Evolutionary conservation across 2,329 filamentous ascomycete species (phyloP), one percentile per base, ranked within the genome.

Genomic region (Aspergillus tamarii): DNA sequence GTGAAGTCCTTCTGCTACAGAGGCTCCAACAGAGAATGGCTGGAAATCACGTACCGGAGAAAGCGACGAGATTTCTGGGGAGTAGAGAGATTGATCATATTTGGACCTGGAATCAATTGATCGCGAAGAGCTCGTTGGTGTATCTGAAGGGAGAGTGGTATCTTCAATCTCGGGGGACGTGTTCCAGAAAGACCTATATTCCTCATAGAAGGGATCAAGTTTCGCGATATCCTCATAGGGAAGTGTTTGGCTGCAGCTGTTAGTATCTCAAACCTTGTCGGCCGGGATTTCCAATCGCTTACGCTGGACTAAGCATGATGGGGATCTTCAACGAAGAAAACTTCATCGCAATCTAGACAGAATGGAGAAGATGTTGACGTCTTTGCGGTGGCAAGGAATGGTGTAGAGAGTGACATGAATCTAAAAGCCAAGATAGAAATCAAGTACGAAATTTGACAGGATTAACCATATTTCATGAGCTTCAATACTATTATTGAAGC

Each of bases 261-360:
- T 63, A 65, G 69, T 59, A 59, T 54, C 16, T 48, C 8, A 28
- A n/a, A 14, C 14, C 8, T n/a, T 30, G 56, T 28, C 19, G 7
- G 45, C 36, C 6, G 48, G 12, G 23, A 16, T 19, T 34, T n/a
- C 11, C 46, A 12, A 23, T 55, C 16, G 56, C 73, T 67, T 69
- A 75, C 74, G 70, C 70, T 10, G 70, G 67, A 58, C 69, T 64
- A 7, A 71, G 67, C 63, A 75, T 69, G 59, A 75, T 69, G 52
- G 74, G 72, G 16, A 75, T 70, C 54, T 74, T 70, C 61, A 68
- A 68, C 11, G 66, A 67, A 19, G 26, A 57, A 36, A 43, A 30
- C 12, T 32, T 34, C 48, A 52, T 52, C 9, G 28, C 61, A 62
- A 69, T 67, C 26, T 60, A 68, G 45, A 26, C 41, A 26, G 28